Evolutionary conservation across 2,329 filamentous ascomycete genomes (phyloP), one percentile per base, ranked within the genome.

Genomic region (Cladophialophora immunda): DNA sequence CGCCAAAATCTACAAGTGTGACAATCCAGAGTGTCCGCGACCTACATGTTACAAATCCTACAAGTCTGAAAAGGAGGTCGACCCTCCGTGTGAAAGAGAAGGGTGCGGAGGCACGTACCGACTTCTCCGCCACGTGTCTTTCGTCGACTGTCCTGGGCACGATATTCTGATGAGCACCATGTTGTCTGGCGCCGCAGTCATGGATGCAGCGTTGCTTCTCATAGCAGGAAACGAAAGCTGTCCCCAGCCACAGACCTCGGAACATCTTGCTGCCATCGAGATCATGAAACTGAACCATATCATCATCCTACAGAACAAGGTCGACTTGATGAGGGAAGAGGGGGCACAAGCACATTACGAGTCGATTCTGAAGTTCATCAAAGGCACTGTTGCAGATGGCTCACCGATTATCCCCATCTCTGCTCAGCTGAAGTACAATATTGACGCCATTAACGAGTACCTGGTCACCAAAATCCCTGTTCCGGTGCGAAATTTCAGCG

Each of bases 131-230:
- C 94, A 97, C 79, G 93, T 97, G 76, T 97, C 93, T 90, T 99
- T 98, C 80, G 95, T 98, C 74, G 95, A 98, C 82, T 98, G 95
- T 86, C 95, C 95, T 65, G 95, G 95, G 81, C 95, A 99, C 92
- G 95, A 99, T 84, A 99, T 99, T 93, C 94, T 99, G 80, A 99
- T 99, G 95, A 98, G 94, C 83, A 99, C 95, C 76, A 99, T 99
- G 95, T 90, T 99, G 86, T 99, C 95, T 78, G 95, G 95, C 77
- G 95, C 95, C 75, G 95, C 95, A 71, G 95, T 99, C 87, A 99
- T 99, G 95, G 95, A 99, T 82, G 95, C 95, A 72, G 95, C 95
- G 19, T 88, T 99, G 68, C 89, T 99, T 64, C 87, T 99, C 62
- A 97, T 99, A 78, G 95, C 95, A 69, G 95, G 95, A 79, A 99